phyloP scores from a whole-genome alignment of 805 yeast genomes.

The Candida easanensis region DNA sequence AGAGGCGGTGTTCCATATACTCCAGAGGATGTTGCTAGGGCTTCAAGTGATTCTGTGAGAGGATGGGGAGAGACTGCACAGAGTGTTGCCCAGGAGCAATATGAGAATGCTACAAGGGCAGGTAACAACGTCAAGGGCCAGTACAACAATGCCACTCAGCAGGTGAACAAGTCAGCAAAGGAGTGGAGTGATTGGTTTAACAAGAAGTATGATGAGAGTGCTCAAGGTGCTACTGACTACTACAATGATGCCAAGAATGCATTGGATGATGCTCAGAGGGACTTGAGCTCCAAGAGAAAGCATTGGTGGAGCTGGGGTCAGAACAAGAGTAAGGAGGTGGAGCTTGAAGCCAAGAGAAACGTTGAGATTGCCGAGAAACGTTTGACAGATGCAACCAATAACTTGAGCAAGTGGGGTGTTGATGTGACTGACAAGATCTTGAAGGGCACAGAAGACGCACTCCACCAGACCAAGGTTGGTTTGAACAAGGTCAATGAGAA shows the following conservation, averaged over 20 bases:
- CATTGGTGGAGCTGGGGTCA: slow-evolving; percentile 41
- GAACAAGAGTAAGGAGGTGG: slow-evolving; percentile 34
- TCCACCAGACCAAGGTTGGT: slow-evolving; percentile 27
- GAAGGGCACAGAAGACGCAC: slow-evolving; percentile 30
- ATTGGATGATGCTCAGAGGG: slow-evolving; percentile 33
- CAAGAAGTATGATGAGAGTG: slow-evolving; percentile 23
- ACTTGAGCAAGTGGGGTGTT: slow-evolving; percentile 28
- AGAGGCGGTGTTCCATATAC: slow-evolving; percentile 26
- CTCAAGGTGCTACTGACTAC: slow-evolving; percentile 27
- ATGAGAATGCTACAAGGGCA: slow-evolving; percentile 21
- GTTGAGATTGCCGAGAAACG: slow-evolving; percentile 28
- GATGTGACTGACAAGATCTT: slow-evolving; percentile 29
- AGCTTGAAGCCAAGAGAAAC: slow-evolving; percentile 29
- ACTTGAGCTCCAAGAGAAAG: slow-evolving; percentile 30
- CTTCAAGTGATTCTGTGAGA: slow-evolving; percentile 34
- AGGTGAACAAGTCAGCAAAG: slow-evolving; percentile 11
- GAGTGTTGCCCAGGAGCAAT: slow-evolving; percentile 41
- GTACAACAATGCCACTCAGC: slow-evolving; percentile 4
- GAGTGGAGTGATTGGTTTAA: slow-evolving; percentile 26
- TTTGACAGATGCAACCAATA: slow-evolving; percentile 16
- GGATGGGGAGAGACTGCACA: slow-evolving; percentile 49
- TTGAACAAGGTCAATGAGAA: slow-evolving; percentile 23
- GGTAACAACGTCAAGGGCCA: slow-evolving; percentile 5
- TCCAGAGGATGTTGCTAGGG: slow-evolving; percentile 26
- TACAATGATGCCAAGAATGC: slow-evolving; percentile 32